Evolutionary conservation across 306 rosid species (phyloP).

Genomic region (Gillenia trifoliata): DNA sequence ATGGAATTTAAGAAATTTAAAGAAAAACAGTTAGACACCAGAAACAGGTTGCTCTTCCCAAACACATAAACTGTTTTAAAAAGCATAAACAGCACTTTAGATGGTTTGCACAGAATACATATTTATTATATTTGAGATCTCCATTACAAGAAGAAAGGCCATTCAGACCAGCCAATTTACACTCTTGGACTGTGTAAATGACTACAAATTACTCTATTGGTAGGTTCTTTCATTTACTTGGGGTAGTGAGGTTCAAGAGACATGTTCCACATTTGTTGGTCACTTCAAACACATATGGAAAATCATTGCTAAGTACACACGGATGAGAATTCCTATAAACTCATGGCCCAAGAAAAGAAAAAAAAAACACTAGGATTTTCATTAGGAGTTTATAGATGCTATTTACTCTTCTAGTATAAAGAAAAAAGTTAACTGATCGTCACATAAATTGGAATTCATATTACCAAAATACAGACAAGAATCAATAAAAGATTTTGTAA

Average conservation of each 20-base stretch:
- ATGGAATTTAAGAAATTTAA: background rate
- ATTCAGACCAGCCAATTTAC: background rate
- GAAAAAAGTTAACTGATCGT: background rate
- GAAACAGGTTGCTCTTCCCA: background rate
- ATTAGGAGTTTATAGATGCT: background rate
- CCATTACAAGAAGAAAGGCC: background rate
- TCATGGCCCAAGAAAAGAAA: background rate
- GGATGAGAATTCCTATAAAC: background rate
- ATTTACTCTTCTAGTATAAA: background rate
- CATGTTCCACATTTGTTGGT: background rate
- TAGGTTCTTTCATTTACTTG: background rate
- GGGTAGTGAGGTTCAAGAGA: background rate
- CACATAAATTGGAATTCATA: background rate
- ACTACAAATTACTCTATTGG: background rate
- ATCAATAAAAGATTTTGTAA: slow-evolving; percentile 13
- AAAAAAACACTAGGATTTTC: background rate
- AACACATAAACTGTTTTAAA: background rate
- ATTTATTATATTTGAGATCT: background rate
- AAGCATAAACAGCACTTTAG: background rate
- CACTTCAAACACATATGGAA: background rate
- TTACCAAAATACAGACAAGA: background rate
- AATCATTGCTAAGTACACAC: background rate
- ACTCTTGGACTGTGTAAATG: background rate
- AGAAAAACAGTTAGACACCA: background rate
- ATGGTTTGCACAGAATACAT: background rate